Percentiles rank a stretch among this genome's conserved stretches.
phyloP scores from a whole-genome alignment of 108 stramenopile species.

The Nannochloropsis gaditana region DNA sequence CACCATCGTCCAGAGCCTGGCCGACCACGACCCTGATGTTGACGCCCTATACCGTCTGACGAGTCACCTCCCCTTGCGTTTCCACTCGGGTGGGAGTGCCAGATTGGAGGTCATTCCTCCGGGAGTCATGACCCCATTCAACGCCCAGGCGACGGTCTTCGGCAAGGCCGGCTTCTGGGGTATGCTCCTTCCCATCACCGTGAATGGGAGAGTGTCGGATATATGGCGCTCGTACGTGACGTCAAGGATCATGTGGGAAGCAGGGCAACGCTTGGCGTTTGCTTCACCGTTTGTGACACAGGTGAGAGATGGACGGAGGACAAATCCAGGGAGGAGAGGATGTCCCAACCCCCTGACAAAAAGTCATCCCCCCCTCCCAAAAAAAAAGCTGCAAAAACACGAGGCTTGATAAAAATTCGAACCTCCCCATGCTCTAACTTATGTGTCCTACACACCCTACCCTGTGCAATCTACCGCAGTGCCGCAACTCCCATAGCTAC shows the following conservation, averaged over 20 bases:
- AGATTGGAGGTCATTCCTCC: constrained; percentile 21
- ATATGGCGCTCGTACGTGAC: constrained; percentile 65
- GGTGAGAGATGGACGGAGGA: not conserved
- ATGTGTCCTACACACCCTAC: not conserved
- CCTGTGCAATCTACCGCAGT: constrained; percentile 31
- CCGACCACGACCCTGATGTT: constrained; percentile 60
- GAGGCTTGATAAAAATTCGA: no score
- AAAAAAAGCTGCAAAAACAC: no score
- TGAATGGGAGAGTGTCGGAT: constrained; percentile 58
- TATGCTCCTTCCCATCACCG: constrained; percentile 56
- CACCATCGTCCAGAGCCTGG: constrained; percentile 57
- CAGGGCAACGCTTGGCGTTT: constrained; percentile 44
- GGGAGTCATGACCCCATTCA: not conserved
- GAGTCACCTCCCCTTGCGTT: constrained; percentile 46
- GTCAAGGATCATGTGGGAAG: constrained; percentile 41
- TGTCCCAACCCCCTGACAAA: no score
- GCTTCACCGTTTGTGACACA: constrained; percentile 45
- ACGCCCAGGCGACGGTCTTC: constrained; percentile 61
- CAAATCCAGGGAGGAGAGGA: no score
- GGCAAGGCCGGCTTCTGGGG: constrained; percentile 53
- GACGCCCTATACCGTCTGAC: constrained; percentile 62
- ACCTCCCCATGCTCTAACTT: not conserved
- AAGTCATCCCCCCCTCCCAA: no score
- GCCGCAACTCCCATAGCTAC: constrained; percentile 55
- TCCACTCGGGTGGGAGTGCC: constrained; percentile 20